Percentiles rank a stretch among this genome's conserved stretches.
Evolutionary conservation across 345 rosid genomes (phyloP).

Genomic region (Heritiera fomes): DNA sequence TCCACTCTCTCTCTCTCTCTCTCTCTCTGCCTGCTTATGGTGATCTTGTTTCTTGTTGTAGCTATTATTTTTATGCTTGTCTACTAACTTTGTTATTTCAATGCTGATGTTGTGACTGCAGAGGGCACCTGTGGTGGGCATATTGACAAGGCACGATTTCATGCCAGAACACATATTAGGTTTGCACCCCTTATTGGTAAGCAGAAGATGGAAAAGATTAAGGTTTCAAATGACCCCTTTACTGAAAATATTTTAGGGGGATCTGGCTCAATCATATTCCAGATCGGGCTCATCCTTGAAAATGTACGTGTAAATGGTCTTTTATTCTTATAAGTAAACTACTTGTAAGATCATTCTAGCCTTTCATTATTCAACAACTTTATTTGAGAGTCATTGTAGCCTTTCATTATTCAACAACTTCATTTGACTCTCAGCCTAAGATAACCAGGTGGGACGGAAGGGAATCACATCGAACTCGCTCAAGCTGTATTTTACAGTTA

Average conservation of each 20-base stretch:
- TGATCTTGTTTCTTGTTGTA: too few species aligned
- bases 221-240: constrained; percentile 49
- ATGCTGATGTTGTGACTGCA: constrained; percentile 35
- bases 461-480: background rate
- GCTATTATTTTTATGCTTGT: background rate
- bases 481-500: background rate
- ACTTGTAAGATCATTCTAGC: background rate
- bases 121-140: constrained; percentile 81
- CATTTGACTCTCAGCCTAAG: background rate
- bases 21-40: background rate
- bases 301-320: background rate
- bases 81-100: background rate
- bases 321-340: constrained; percentile 2
- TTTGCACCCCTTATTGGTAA: constrained; percentile 58
- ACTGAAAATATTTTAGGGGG: constrained; percentile 22
- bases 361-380: background rate
- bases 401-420: background rate
- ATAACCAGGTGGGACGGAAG: background rate
- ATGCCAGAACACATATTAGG: constrained; percentile 81
- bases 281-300: too few species aligned
- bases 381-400: too few species aligned
- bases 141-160: constrained; percentile 91
- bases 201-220: constrained; percentile 75
- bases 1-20: background rate
- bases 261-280: background rate